A percentile compares a stretch with the other conserved stretches of the same genome.
Evolutionary conservation across 139 green algal species (phyloP).

Genomic region (Choricystis sp.): DNA sequence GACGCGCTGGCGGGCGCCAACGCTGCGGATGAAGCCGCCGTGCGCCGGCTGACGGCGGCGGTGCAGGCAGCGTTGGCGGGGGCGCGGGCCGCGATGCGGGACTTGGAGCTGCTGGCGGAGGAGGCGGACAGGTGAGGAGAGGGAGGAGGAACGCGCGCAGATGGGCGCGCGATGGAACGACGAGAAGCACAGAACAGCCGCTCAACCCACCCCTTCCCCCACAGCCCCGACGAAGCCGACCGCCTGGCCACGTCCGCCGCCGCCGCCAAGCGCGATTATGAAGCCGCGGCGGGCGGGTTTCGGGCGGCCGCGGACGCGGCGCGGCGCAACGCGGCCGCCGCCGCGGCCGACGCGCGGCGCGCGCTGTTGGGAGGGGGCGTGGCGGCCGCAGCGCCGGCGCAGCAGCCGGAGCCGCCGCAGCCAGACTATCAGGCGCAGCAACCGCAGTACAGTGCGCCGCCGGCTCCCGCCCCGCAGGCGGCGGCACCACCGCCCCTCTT

Average conservation of each 20-base stretch:
- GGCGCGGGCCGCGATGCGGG: conserved; percentile 19
- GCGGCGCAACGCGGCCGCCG: conserved; percentile 1
- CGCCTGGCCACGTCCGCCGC: background rate
- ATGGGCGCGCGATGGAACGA: conserved; percentile 18
- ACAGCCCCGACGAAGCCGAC: background rate
- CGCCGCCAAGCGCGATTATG: background rate
- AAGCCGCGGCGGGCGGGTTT: background rate
- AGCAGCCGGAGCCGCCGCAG: too few relatives aligned
- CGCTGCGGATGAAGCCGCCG: background rate
- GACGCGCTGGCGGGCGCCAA: background rate
- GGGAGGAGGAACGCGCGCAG: conserved; percentile 19
- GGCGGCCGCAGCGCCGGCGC: conserved; percentile 1
- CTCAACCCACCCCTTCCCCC: background rate
- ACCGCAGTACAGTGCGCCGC: too few relatives aligned
- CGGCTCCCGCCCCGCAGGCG: too few relatives aligned
- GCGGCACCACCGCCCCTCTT: conserved; percentile 7
- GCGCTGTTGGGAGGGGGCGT: conserved; percentile 5
- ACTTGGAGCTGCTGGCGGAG: conserved; percentile 39
- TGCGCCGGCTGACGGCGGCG: too few relatives aligned
- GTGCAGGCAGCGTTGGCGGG: background rate
- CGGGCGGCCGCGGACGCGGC: background rate
- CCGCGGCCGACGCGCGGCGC: background rate
- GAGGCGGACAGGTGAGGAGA: conserved; percentile 54
- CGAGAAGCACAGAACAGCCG: too few relatives aligned
- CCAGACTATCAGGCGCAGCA: too few relatives aligned